Conservation (phyloP, 805 yeast genomes). For the Sugiyamaella smithiae region DNA sequence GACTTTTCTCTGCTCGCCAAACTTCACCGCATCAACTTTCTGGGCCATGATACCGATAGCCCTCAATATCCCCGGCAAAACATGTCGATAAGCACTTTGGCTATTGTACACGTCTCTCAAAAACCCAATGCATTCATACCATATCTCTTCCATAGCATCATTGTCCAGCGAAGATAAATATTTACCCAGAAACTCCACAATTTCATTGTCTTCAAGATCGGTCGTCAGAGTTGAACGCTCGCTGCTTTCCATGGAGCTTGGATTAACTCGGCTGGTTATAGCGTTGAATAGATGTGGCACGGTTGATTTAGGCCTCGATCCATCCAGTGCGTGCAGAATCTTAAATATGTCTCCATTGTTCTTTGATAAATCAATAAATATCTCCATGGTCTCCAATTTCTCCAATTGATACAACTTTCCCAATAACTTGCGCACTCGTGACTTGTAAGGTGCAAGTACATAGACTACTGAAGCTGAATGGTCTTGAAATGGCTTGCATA, state of each 20-base stretch:
- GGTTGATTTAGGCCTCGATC: conserved; percentile 73
- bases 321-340: conserved; percentile 75
- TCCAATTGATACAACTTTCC: conserved; percentile 66
- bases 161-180: conserved; percentile 67
- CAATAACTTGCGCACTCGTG: conserved; percentile 61
- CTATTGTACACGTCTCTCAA: conserved; percentile 56
- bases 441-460: conserved; percentile 52
- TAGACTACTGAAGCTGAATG: conserved; percentile 10
- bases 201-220: conserved; percentile 43
- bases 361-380: conserved; percentile 45
- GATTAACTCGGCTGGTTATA: conserved; percentile 47
- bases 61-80: conserved; percentile 53
- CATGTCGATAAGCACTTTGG: conserved; percentile 43
- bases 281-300: conserved; percentile 63
- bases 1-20: conserved; percentile 58
- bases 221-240: conserved; percentile 47
- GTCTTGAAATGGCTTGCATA: conserved; percentile 6
- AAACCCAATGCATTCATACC: conserved; percentile 56
- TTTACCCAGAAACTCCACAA: conserved; percentile 53
- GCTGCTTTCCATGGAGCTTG: conserved; percentile 24
- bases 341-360: conserved; percentile 46
- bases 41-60: conserved; percentile 51
- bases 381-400: conserved; percentile 69
- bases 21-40: conserved; percentile 56
- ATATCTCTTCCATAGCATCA: conserved; percentile 79